A percentile compares a stretch with the other conserved stretches of the same genome.
Evolutionary conservation across 2,329 filamentous ascomycete genomes (phyloP).

Genomic region (Neofusicoccum cordaticola): DNA sequence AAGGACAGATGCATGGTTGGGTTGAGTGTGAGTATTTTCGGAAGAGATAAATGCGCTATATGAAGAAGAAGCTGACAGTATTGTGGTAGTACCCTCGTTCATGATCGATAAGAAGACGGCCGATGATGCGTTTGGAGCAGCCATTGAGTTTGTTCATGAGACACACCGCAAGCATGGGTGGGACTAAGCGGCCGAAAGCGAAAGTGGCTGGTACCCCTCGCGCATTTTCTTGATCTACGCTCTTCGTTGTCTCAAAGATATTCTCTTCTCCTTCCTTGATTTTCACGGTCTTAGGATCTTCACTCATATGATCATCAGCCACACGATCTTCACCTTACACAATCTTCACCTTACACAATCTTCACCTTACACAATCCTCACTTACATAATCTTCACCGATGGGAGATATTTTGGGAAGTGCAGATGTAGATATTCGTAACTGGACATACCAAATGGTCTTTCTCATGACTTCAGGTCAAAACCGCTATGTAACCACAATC

Average conservation of each 20-base stretch:
- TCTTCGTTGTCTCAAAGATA: neutral
- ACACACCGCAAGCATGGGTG: constrained; percentile 21
- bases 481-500: neutral
- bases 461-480: neutral
- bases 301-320: too few relatives aligned
- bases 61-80: neutral
- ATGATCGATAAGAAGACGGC: constrained; percentile 21
- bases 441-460: neutral
- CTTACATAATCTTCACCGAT: too few relatives aligned
- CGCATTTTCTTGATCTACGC: neutral
- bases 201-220: too few relatives aligned
- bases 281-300: neutral
- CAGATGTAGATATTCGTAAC: neutral
- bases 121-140: constrained; percentile 19
- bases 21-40: constrained; percentile 23
- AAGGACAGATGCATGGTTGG: constrained; percentile 34
- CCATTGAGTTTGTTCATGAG: constrained; percentile 20
- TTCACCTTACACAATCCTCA: neutral
- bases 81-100: constrained; percentile 19
- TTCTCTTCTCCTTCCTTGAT: neutral
- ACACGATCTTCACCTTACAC: too few relatives aligned
- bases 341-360: too few relatives aligned
- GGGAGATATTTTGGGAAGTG: neutral
- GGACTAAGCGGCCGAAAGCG: neutral
- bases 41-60: neutral